phyloP scores from a whole-genome alignment of 2,329 filamentous ascomycete genomes.

The Colletotrichum sp. region DNA sequence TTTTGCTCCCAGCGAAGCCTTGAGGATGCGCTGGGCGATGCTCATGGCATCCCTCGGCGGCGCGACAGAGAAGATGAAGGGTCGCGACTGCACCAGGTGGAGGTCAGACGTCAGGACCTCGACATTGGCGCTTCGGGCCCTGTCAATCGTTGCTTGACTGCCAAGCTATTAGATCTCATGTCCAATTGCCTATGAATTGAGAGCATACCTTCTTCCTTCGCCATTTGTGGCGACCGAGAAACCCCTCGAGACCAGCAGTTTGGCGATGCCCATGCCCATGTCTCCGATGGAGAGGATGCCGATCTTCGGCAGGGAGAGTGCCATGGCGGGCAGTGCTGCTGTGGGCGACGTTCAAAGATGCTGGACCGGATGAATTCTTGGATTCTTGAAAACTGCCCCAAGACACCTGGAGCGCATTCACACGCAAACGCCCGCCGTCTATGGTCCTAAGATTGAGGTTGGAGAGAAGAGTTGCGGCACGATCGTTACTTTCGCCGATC shows the following conservation, averaged over 20 bases:
- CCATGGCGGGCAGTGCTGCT: neutral
- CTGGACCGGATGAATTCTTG: neutral
- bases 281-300: conserved; percentile 59
- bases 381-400: neutral
- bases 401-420: neutral
- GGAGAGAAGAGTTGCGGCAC: neutral
- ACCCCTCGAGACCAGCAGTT: conserved; percentile 49
- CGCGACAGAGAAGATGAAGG: conserved; percentile 70
- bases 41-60: conserved; percentile 66
- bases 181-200: no score
- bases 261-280: conserved; percentile 59
- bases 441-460: neutral
- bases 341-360: neutral
- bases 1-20: conserved; percentile 46
- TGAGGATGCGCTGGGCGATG: conserved; percentile 63
- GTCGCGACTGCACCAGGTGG: conserved; percentile 58
- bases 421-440: rapidly evolving
- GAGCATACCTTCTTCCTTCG: conserved; percentile 48
- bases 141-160: conserved; percentile 62
- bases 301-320: conserved; percentile 34
- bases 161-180: no score
- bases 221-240: conserved; percentile 55
- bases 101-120: conserved; percentile 60
- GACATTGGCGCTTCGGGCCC: conserved; percentile 58
- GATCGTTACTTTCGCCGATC: neutral